Evolutionary conservation across 805 yeast genomes (phyloP), one percentile per base, ranked within the genome.

Genomic region (Metschnikowia koreensis): DNA sequence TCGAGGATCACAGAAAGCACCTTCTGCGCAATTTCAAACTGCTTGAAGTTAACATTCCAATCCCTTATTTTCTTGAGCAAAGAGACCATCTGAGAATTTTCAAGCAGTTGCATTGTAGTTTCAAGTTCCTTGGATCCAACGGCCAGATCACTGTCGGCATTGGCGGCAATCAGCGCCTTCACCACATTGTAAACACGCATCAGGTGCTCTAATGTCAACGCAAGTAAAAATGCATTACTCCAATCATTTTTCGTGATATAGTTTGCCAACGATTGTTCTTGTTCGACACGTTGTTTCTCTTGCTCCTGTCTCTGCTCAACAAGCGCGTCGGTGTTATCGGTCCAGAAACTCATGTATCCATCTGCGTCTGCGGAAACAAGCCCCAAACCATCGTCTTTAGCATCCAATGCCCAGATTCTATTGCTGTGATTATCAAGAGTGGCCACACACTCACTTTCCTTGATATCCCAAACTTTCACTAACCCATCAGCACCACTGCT

Each of bases 401-500:
- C 73, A 50, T 87, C 83, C 48, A 94, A 68, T 0, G 97, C 88
- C 99, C 99, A 94, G 46, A 94, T 89, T 71, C 97, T 83, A 67
- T 93, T 94, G 54, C 84, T 89, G 66, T 94, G 99, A 61, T 85
- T 85, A 69, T 93, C 98, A 45, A 92, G 76, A 0, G 98, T 93
- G 52, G 85, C 83, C 17, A 86, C 69, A 63, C 90, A 81, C 63
- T 94, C 99, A 10, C 81, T 71, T 15, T 71, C 66, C 38, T 81
- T 74, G 47, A 78, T 66, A 63, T 90, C 96, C 99, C 99, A 94
- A 6, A 94, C 73, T 67, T 94, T 93, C 52, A 94, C 79, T 47
- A 94, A 79, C 1, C 98, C 98, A 70, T 94, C 99, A 12, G 98
- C 98, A 40, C 97, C 97, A 17, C 91, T 81, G 40, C 86, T 81